A percentile compares a stretch with the other conserved stretches of the same genome.
Conservation (phyloP, 2,329 filamentous ascomycete genomes). For the Boeremia lycopersici region DNA sequence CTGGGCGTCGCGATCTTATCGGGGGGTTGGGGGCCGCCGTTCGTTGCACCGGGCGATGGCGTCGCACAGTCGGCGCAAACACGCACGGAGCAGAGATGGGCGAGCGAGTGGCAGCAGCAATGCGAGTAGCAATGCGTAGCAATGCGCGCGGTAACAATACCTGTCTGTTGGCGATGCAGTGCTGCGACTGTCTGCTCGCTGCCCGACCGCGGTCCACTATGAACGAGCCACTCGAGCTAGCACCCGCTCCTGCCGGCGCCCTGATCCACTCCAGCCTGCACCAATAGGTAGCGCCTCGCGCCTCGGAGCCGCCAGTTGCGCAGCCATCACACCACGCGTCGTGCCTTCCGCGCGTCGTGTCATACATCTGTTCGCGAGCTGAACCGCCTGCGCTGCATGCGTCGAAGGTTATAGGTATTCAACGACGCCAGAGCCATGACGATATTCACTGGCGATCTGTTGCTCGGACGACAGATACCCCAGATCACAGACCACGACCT, state of each 20-base stretch:
- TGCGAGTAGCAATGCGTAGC: too few relatives aligned
- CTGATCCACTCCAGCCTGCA: too few relatives aligned
- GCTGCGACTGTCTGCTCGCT: too few relatives aligned
- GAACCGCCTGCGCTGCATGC: background rate
- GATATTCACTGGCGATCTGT: conserved; percentile 5
- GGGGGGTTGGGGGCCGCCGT: conserved; percentile 27
- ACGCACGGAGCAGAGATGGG: background rate
- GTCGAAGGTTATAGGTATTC: background rate
- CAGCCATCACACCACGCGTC: conserved; percentile 3
- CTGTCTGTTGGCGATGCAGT: too few relatives aligned
- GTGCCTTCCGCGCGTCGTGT: background rate
- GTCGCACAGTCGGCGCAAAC: conserved; percentile 6
- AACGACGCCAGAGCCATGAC: background rate
- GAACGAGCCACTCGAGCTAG: too few relatives aligned
- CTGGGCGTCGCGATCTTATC: conserved; percentile 19
- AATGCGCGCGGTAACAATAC: too few relatives aligned
- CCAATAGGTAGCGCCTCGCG: too few relatives aligned
- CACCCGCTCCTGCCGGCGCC: too few relatives aligned
- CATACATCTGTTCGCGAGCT: background rate
- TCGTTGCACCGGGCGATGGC: conserved; percentile 11
- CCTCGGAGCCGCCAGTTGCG: too few relatives aligned
- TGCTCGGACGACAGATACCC: conserved; percentile 15
- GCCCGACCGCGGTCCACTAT: too few relatives aligned
- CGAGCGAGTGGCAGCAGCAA: too few relatives aligned
- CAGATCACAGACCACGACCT: conserved; percentile 6